Conservation (phyloP, 495 filamentous ascomycete species). For the Xylaria longipes region DNA sequence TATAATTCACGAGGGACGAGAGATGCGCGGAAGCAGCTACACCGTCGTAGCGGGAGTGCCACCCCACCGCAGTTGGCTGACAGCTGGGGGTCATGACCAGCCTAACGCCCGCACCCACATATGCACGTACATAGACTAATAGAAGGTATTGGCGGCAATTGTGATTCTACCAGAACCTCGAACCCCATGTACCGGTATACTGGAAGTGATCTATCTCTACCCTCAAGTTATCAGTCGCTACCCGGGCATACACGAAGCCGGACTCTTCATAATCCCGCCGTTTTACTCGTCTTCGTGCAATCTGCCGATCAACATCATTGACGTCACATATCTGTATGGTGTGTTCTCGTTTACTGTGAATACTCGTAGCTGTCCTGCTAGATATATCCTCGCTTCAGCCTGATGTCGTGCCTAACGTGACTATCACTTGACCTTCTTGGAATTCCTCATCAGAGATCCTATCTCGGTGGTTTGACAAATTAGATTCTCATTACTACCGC, state of each 20-base stretch:
- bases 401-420: neutral
- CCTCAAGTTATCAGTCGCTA: neutral
- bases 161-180: neutral
- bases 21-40: neutral
- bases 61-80: neutral
- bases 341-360: neutral
- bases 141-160: too few relatives aligned
- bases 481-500: neutral
- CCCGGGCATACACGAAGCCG: neutral
- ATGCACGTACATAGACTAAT: too few relatives aligned
- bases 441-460: neutral
- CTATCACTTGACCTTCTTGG: conserved; percentile 3
- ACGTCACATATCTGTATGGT: neutral
- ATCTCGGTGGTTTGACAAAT: neutral
- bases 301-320: neutral
- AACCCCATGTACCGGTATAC: neutral
- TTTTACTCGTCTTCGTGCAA: neutral
- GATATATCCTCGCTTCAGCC: neutral
- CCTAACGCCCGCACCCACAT: neutral
- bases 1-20: neutral
- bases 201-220: neutral
- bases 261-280: neutral
- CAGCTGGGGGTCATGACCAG: neutral
- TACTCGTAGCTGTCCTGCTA: neutral
- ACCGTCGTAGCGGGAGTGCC: neutral